Conservation (phyloP, 495 filamentous ascomycete species). For the Collariella sp. region DNA sequence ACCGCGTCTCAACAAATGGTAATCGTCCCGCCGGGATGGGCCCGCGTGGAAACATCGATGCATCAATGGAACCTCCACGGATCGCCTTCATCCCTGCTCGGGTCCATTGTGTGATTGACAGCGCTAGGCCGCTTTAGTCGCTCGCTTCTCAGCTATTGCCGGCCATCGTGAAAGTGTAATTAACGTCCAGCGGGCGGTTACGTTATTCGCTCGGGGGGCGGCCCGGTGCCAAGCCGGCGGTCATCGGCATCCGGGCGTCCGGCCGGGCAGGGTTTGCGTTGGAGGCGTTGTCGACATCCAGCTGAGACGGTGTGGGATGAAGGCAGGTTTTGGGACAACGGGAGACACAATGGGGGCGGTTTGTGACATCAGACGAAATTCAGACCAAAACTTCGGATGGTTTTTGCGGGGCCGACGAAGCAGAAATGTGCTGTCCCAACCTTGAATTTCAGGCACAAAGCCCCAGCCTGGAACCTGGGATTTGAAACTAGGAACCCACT, state of each 20-base stretch:
- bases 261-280: not conserved
- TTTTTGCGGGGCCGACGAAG: not conserved
- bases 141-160: too few species aligned
- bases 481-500: constrained; percentile 7
- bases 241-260: not conserved
- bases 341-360: too few species aligned
- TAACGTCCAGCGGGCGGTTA: too few species aligned
- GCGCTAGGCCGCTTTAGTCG: not conserved
- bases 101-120: not conserved
- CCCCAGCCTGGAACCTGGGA: too few species aligned
- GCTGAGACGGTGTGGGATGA: too few species aligned
- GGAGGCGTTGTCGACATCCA: too few species aligned
- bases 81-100: too few species aligned
- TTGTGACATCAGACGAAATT: not conserved
- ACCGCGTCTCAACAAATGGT: too few species aligned
- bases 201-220: not conserved
- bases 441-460: constrained; percentile 9
- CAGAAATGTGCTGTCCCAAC: not conserved
- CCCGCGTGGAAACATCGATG: too few species aligned
- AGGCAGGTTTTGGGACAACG: too few species aligned
- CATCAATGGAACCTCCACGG: too few species aligned
- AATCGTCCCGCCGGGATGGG: not conserved
- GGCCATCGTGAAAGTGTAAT: too few species aligned
- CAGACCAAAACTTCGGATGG: not conserved
- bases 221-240: constrained; percentile 7